Conservation (phyloP, 805 yeast species). For the Isabelozyma pseudorhagii region DNA sequence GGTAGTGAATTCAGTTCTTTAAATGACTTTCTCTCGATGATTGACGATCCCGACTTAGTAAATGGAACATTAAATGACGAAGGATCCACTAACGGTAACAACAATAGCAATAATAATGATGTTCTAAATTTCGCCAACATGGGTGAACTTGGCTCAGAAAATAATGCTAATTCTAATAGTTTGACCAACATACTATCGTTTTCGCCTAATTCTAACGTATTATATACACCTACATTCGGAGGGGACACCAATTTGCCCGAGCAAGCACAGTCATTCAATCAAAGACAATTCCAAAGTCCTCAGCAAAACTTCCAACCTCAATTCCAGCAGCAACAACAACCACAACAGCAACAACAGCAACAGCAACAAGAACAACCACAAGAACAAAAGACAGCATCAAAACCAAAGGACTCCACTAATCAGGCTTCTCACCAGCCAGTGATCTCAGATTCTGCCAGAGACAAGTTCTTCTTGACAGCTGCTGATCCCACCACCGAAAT, state of each 20-base stretch:
- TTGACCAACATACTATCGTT: conserved; percentile 13
- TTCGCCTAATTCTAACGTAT: conserved; percentile 12
- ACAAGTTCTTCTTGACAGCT: conserved; percentile 90
- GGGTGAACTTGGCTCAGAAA: not conserved
- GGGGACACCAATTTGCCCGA: conserved; percentile 1
- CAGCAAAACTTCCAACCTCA: conserved; percentile 2
- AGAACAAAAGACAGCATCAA: conserved; percentile 2
- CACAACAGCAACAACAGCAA: conserved; percentile 5
- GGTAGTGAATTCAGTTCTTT: conserved; percentile 89
- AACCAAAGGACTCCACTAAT: conserved; percentile 2
- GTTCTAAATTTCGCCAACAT: conserved; percentile 19
- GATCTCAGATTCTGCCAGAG: conserved; percentile 77
- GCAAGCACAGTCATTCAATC: conserved; percentile 1
- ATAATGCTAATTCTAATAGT: not conserved
- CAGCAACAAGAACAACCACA: conserved; percentile 8
- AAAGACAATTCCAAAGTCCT: not conserved
- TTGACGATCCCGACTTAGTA: conserved; percentile 78
- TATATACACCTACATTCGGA: conserved; percentile 2
- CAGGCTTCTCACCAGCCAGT: conserved; percentile 31
- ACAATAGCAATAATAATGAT: conserved; percentile 3
- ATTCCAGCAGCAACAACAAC: conserved; percentile 6
- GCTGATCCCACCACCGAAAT: conserved; percentile 95
- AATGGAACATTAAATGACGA: conserved; percentile 38
- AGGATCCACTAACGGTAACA: conserved; percentile 5
- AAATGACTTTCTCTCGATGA: conserved; percentile 84